A percentile compares a stretch with the other conserved stretches of the same genome.
These are phyloP conservation scores for Aspergillus panamensis DNA, from an alignment of 495 filamentous ascomycete species.

Conservation along the genomic window DNA sequence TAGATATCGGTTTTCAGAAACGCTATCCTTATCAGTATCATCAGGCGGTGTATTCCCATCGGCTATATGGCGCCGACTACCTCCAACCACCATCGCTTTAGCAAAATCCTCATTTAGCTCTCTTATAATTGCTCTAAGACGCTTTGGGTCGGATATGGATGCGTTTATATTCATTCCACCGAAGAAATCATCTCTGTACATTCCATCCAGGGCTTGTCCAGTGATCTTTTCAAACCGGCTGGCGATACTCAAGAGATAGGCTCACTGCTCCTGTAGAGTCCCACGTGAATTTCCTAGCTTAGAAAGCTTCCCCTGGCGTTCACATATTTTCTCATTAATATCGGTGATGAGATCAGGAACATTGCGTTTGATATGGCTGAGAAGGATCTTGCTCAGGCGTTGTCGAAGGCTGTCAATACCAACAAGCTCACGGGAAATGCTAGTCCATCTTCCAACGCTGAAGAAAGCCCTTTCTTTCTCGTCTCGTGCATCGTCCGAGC, in stretches of 20 bases:
- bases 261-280: slow-evolving; percentile 48
- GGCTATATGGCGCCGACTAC: slow-evolving; percentile 33
- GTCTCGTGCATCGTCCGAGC: slow-evolving; percentile 29
- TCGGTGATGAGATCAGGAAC: slow-evolving; percentile 33
- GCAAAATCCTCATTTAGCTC: slow-evolving; percentile 56
- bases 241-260: slow-evolving; percentile 52
- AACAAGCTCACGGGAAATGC: slow-evolving; percentile 20
- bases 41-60: neutral
- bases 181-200: slow-evolving; percentile 57
- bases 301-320: slow-evolving; percentile 26
- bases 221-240: slow-evolving; percentile 48
- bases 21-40: neutral
- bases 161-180: slow-evolving; percentile 23
- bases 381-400: slow-evolving; percentile 41
- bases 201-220: slow-evolving; percentile 51
- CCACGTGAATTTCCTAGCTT: slow-evolving; percentile 50
- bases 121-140: slow-evolving; percentile 59
- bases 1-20: slow-evolving; percentile 15
- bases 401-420: slow-evolving; percentile 39
- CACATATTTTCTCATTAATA: slow-evolving; percentile 26
- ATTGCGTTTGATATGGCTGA: slow-evolving; percentile 40
- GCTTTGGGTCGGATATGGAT: slow-evolving; percentile 30
- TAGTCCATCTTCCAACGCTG: slow-evolving; percentile 34
- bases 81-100: slow-evolving; percentile 40
- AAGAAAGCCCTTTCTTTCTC: slow-evolving; percentile 33